Conservation (phyloP, 2,329 filamentous ascomycete genomes). For the Drechslera avenae region DNA sequence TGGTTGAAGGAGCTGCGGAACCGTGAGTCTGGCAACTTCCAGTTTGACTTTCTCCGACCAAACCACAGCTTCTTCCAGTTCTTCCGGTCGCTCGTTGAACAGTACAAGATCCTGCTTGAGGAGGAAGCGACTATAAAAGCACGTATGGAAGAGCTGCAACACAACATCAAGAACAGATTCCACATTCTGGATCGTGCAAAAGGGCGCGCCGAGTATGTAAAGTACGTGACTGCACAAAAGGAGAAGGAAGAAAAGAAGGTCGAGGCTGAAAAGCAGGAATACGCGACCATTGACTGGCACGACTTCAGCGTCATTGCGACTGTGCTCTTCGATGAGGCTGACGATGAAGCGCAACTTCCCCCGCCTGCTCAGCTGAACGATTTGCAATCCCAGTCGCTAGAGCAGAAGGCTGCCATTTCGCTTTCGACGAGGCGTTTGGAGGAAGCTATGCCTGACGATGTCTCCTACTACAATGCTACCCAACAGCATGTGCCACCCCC, state of each 20-base stretch:
- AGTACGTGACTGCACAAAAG: conserved; percentile 82
- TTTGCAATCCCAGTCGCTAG: conserved; percentile 89
- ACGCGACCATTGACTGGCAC: conserved; percentile 95
- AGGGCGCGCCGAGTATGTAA: conserved; percentile 84
- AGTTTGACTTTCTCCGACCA: conserved; percentile 94
- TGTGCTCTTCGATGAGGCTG: conserved; percentile 85
- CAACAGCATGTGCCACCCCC: conserved; percentile 41
- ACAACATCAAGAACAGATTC: conserved; percentile 79
- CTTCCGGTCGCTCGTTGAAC: conserved; percentile 89
- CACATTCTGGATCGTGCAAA: conserved; percentile 79
- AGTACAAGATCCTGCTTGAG: conserved; percentile 82
- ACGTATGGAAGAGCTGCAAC: conserved; percentile 72
- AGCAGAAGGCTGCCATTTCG: conserved; percentile 91
- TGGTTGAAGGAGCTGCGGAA: conserved; percentile 92
- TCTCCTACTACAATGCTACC: conserved; percentile 49
- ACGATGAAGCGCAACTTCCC: conserved; percentile 84
- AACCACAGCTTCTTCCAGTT: conserved; percentile 97
- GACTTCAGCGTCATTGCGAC: conserved; percentile 97
- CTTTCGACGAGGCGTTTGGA: conserved; percentile 86
- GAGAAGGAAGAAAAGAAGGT: conserved; percentile 86
- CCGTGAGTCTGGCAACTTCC: conserved; percentile 85
- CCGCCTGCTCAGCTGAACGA: conserved; percentile 89
- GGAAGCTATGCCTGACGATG: conserved; percentile 86
- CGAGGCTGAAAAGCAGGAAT: conserved; percentile 75
- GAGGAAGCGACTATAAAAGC: conserved; percentile 74